Evolutionary conservation across 2,329 filamentous ascomycete species (phyloP).

Genomic region (Aspergillus tamarii): DNA sequence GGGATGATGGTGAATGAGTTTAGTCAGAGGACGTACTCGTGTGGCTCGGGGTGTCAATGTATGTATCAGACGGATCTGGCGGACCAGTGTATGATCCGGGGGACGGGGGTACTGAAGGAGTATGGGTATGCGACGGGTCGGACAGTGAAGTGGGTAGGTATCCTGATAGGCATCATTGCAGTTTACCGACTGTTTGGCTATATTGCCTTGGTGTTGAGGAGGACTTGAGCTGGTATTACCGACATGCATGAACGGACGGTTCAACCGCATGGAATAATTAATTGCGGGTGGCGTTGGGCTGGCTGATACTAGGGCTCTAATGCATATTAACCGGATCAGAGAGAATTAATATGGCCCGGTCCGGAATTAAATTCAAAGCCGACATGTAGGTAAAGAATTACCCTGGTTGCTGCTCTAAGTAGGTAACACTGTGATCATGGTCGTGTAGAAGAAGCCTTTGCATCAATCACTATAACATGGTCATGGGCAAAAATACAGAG

Average conservation of each 20-base stretch:
- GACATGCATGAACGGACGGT: background rate
- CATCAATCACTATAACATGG: too few relatives aligned
- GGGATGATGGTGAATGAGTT: conserved; percentile 96
- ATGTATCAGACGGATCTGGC: conserved; percentile 69
- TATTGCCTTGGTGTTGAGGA: conserved; percentile 54
- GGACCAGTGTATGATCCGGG: conserved; percentile 69
- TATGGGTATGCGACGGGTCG: conserved; percentile 70
- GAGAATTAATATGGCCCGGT: background rate
- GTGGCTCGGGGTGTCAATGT: conserved; percentile 64
- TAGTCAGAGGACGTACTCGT: conserved; percentile 64
- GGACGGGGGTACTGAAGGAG: conserved; percentile 67
- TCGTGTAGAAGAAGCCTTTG: too few relatives aligned
- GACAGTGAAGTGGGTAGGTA: conserved; percentile 72
- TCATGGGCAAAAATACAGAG: too few relatives aligned
- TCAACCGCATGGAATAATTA: background rate
- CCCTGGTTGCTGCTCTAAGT: too few relatives aligned
- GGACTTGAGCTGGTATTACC: conserved; percentile 5
- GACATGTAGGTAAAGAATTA: background rate
- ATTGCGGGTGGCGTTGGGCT: background rate
- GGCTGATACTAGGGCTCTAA: background rate
- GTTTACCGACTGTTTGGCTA: conserved; percentile 73
- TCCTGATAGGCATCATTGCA: conserved; percentile 74
- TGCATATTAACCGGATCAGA: background rate
- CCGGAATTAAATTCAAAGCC: background rate
- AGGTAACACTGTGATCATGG: too few relatives aligned